Base-by-base conservation (phyloP, 108 stramenopile genomes). In the Fragilaria radians region DNA sequence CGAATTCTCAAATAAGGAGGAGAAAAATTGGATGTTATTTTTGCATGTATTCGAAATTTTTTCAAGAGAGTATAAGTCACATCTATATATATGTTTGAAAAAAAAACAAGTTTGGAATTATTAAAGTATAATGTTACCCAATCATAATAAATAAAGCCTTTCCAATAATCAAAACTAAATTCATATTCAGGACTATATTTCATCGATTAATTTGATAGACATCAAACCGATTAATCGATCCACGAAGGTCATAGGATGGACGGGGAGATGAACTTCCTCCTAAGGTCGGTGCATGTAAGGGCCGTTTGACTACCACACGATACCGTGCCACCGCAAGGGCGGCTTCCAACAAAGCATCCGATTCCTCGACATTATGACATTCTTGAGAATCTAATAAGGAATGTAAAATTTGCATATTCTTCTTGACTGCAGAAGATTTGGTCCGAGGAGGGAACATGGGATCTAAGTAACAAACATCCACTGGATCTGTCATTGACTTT, bases 361-460 rank as follows among this genome's bases (percentile, higher is more conserved):
- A 83, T 53, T 85, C 76, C 22, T 55, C 18, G n/a, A 1, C 1
- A 32, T 4, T 2, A 23, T 57, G 33, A 17, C 24, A n/a, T 0
- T 52, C 61, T 11, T 80, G 73, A 2, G 78, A 70, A 17, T 77
- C 74, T 34, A 93, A 61, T 7, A 93, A 47, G 0, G 77, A 71
- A 69, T 93, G 91, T 18, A 93, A 66, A 52, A 93, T 75, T 32
- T 77, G 61, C 91, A 93, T 93, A 30, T 79, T 75, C 58, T 93
- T 89, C 57, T 89, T 93, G 22, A 93, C 91, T 21, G 77, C 72
- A 5, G 84, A 73, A 25, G 71, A 49, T 57, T 89, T 93, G 28
- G 64, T 83, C 22, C 88, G 62, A 1, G 85, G 77, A 7, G 91
- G 91, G 60, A 93, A 93, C 91, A 93, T 93, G 14, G 88, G 91